Conservation (phyloP, 139 green algal genomes). For the Eudorina sp. region DNA sequence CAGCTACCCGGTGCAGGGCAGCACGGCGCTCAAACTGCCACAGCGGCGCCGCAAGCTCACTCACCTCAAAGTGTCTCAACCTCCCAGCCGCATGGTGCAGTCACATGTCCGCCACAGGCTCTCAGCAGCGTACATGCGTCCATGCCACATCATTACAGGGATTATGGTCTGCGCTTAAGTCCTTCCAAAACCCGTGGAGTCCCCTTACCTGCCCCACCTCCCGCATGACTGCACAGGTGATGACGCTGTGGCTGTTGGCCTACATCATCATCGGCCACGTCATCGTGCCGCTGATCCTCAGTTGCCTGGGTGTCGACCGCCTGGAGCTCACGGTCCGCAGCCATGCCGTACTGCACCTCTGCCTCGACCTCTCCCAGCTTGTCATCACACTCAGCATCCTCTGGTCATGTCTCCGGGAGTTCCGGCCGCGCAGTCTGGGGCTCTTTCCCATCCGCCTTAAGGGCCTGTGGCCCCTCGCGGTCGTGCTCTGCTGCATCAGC, state of each 20-base stretch:
- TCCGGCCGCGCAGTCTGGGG: constrained; percentile 65
- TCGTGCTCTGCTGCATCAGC: constrained; percentile 45
- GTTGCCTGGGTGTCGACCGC: constrained; percentile 70
- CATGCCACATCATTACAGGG: too few relatives aligned
- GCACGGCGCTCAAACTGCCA: too few relatives aligned
- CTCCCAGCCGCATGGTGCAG: too few relatives aligned
- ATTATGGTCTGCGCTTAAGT: not conserved
- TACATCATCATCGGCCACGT: constrained; percentile 86
- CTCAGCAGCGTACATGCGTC: too few relatives aligned
- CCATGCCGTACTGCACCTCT: constrained; percentile 83
- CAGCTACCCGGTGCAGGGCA: too few relatives aligned
- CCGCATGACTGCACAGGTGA: constrained; percentile 65
- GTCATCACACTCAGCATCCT: constrained; percentile 78
- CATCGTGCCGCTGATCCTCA: constrained; percentile 74
- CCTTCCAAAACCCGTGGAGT: not conserved
- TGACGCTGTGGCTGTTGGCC: constrained; percentile 87
- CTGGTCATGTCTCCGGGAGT: constrained; percentile 67
- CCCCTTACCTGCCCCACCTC: constrained; percentile 23
- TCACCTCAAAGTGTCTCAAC: too few relatives aligned
- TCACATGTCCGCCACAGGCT: too few relatives aligned
- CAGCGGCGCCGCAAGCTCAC: too few relatives aligned
- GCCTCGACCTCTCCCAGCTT: constrained; percentile 77
- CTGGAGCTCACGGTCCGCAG: constrained; percentile 57
- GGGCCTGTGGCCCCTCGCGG: constrained; percentile 41
- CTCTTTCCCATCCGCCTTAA: constrained; percentile 58